These are phyloP conservation scores for Sclerotinia borealis DNA, from an alignment of 2,329 filamentous ascomycete genomes.

Conservation along the genomic window DNA sequence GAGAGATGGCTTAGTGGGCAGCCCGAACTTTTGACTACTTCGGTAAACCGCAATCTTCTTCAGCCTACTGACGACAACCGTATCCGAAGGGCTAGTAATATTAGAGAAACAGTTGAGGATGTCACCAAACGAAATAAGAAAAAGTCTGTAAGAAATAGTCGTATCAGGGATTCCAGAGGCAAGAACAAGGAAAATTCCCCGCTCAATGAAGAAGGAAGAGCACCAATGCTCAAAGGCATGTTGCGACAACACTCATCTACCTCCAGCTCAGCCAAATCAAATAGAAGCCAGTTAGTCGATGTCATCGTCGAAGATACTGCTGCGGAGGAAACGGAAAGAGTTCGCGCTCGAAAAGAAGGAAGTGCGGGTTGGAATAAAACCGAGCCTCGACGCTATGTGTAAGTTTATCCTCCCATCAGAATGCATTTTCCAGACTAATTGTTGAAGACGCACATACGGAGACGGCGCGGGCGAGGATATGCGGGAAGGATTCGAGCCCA, in stretches of 20 bases:
- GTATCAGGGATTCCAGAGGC: constrained; percentile 26
- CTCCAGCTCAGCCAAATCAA: constrained; percentile 45
- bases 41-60: constrained; percentile 47
- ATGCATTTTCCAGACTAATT: constrained; percentile 8
- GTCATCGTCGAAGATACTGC: constrained; percentile 58
- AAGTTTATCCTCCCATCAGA: constrained; percentile 26
- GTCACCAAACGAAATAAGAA: constrained; percentile 33
- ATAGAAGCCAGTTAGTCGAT: constrained; percentile 59
- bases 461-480: constrained; percentile 44
- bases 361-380: constrained; percentile 54
- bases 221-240: constrained; percentile 32
- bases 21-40: constrained; percentile 48
- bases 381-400: constrained; percentile 50
- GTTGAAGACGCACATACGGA: constrained; percentile 41
- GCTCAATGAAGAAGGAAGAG: constrained; percentile 29
- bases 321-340: constrained; percentile 55
- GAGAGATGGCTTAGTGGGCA: constrained; percentile 56
- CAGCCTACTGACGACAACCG: constrained; percentile 42
- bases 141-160: constrained; percentile 22
- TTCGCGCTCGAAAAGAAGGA: constrained; percentile 56
- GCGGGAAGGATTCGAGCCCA: constrained; percentile 47
- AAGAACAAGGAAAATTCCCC: constrained; percentile 22
- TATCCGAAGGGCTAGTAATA: constrained; percentile 34
- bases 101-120: constrained; percentile 33
- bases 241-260: constrained; percentile 43